Percentiles rank a stretch among this genome's conserved stretches.
Evolutionary conservation across 208 protist species (phyloP).

Genomic region (Acanthamoeba polyphaga): DNA sequence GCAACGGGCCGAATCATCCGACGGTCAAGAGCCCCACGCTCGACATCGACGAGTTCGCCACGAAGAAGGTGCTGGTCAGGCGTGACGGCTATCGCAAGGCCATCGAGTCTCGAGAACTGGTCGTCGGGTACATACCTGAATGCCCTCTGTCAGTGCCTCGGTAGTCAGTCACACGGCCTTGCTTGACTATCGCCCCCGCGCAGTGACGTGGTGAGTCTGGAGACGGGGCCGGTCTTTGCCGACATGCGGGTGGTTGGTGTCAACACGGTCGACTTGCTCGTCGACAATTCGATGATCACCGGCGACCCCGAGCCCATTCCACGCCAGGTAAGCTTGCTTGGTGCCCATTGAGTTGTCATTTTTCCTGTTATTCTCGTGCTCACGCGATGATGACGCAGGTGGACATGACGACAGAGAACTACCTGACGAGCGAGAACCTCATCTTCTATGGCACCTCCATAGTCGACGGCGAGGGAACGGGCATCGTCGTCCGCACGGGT

Average conservation of each 20-base stretch:
- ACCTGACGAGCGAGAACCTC: constrained; percentile 39
- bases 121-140: constrained; percentile 4
- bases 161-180: too few species aligned
- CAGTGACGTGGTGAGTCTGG: constrained; percentile 24
- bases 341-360: background rate
- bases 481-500: constrained; percentile 30
- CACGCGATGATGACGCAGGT: background rate
- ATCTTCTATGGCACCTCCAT: constrained; percentile 63
- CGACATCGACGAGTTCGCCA: constrained; percentile 46
- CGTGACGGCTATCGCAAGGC: constrained; percentile 4
- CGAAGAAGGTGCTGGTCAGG: constrained; percentile 35
- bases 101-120: constrained; percentile 46
- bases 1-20: background rate
- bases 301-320: constrained; percentile 48
- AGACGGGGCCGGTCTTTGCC: background rate
- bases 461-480: constrained; percentile 19
- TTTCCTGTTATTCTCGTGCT: background rate
- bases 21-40: background rate
- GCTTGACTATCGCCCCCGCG: background rate
- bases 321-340: background rate
- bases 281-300: constrained; percentile 41
- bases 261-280: constrained; percentile 4
- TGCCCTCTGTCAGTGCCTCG: too few species aligned
- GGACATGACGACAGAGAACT: constrained; percentile 59
- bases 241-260: constrained; percentile 23